These are phyloP conservation scores for Staphylotrichum longicolle DNA, from an alignment of 495 filamentous ascomycete genomes.

Conservation along the genomic window DNA sequence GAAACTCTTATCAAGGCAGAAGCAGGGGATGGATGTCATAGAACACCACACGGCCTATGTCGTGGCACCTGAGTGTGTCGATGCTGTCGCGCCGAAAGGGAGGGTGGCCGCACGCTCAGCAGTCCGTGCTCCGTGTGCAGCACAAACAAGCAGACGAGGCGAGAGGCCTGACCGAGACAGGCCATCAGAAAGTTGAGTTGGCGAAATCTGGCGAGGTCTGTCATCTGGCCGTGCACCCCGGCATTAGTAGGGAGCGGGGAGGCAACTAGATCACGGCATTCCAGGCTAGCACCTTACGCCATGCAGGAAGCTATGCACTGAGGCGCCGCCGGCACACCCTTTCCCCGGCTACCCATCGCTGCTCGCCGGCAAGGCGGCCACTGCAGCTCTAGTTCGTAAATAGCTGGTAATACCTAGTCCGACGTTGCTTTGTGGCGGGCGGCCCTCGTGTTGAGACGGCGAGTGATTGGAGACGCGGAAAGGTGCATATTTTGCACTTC, in stretches of 20 bases:
- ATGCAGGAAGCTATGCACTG: slow-evolving; percentile 2
- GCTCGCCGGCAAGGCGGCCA: neutral
- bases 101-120: slow-evolving; percentile 11
- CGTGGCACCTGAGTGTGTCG: slow-evolving; percentile 24
- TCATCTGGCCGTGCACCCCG: neutral
- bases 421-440: slow-evolving; percentile 3
- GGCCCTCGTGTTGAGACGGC: slow-evolving; percentile 10
- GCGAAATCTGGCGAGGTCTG: too few species aligned
- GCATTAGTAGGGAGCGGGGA: neutral
- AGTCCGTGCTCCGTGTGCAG: slow-evolving; percentile 17
- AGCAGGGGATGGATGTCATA: slow-evolving; percentile 5
- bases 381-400: neutral
- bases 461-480: slow-evolving; percentile 12
- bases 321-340: neutral
- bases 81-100: slow-evolving; percentile 14
- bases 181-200: neutral
- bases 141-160: slow-evolving; percentile 10
- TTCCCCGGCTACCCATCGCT: neutral
- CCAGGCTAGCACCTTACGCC: slow-evolving; percentile 1
- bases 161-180: slow-evolving; percentile 11
- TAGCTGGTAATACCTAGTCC: neutral
- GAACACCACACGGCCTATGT: slow-evolving; percentile 8
- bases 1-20: neutral
- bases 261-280: neutral
- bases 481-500: slow-evolving; percentile 3